These are phyloP conservation scores for Neltuma alba DNA, from an alignment of 306 rosid genomes.

Conservation along the genomic window DNA sequence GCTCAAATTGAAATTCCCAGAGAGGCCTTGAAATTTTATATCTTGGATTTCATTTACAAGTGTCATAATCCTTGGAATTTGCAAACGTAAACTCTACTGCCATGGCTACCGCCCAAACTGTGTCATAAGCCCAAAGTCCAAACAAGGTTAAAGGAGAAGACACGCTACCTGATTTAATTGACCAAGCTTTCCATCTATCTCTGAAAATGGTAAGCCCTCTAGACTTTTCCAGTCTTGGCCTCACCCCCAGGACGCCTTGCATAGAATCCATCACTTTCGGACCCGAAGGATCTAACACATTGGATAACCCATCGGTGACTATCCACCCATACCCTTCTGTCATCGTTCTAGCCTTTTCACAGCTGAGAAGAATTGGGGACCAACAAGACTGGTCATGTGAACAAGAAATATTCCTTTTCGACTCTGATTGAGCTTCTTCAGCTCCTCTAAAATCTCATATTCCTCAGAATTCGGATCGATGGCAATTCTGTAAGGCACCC, in stretches of 20 bases:
- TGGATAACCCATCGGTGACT: conserved; percentile 34
- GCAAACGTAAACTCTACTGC: conserved; percentile 18
- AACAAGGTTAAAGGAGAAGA: background rate
- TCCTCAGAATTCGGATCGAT: conserved; percentile 28
- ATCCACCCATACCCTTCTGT: conserved; percentile 39
- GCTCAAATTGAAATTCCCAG: conserved; percentile 38
- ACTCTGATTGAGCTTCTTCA: conserved; percentile 7
- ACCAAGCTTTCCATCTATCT: conserved; percentile 8
- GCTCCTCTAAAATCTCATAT: conserved; percentile 10
- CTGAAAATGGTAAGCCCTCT: conserved; percentile 28
- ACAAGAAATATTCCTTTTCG: conserved; percentile 37
- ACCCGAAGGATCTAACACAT: conserved; percentile 14
- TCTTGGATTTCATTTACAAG: conserved; percentile 2
- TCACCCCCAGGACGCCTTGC: conserved; percentile 56
- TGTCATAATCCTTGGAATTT: background rate
- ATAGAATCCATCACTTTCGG: conserved; percentile 29
- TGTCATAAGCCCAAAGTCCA: conserved; percentile 52
- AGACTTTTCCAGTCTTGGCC: conserved; percentile 22
- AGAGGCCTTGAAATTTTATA: conserved; percentile 31
- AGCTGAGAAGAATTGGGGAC: conserved; percentile 30
- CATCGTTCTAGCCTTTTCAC: conserved; percentile 45
- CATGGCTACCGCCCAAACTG: conserved; percentile 38
- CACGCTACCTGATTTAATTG: background rate
- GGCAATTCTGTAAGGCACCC: conserved; percentile 24
- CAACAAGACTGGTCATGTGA: conserved; percentile 39